Evolutionary conservation across 176 grass and related monocot species (phyloP).

Genomic region (Otatea glauca): DNA sequence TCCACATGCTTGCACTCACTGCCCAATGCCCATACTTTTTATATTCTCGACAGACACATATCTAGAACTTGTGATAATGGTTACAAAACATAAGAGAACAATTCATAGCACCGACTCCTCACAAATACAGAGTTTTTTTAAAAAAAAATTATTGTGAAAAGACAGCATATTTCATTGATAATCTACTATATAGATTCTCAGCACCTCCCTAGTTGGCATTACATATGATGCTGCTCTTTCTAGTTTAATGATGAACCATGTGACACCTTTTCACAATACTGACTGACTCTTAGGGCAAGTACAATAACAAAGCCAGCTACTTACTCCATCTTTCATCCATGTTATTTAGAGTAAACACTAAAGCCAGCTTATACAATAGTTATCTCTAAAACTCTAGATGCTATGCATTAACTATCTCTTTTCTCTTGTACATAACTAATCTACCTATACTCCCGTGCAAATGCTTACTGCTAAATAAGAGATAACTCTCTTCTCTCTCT

Average conservation of each 20-base stretch:
- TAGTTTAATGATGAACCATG: conserved; percentile 45
- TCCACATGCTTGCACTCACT: conserved; percentile 50
- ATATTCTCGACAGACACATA: conserved; percentile 36
- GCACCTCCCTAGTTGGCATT: conserved; percentile 18
- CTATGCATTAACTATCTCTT: no score
- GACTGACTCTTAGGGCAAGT: neutral
- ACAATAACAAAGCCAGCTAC: no score
- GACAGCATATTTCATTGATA: neutral
- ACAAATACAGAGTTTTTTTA: neutral
- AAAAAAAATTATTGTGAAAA: neutral
- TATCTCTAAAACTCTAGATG: no score
- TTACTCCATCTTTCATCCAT: no score
- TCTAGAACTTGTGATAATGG: conserved; percentile 5
- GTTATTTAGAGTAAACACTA: no score
- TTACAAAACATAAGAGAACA: neutral
- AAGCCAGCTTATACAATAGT: no score
- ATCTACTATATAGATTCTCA: conserved; percentile 21
- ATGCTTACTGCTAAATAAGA: no score
- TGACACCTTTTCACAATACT: conserved; percentile 21
- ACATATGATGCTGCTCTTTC: conserved; percentile 38
- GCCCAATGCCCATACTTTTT: conserved; percentile 26
- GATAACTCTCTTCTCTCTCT: no score
- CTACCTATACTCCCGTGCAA: no score
- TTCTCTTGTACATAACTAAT: no score
- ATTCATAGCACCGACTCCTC: conserved; percentile 17